Evolutionary conservation across 345 rosid species (phyloP), one percentile per base, ranked within the genome.

Genomic region (Lagerstroemia speciosa): DNA sequence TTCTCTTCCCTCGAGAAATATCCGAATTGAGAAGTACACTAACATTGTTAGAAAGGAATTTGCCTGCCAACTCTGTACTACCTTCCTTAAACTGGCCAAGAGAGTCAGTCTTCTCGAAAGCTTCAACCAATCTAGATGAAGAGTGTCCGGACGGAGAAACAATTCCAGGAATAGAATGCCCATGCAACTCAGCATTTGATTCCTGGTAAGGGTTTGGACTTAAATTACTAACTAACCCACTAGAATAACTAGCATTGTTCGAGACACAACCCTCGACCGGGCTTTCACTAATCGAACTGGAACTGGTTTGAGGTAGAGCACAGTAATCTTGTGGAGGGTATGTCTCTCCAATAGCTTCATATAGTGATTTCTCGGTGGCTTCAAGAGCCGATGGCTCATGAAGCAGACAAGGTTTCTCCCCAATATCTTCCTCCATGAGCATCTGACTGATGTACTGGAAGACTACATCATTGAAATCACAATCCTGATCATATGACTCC

Each of bases 381-480:
- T 83, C 85, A 31, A 87, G 83, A 3, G 89, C 89, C 0, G 87
- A 80, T 27, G 86, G 79, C 77, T 85, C 89, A 30, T 82, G 89
- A 76, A 80, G 79, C 84, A 72, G 75, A 37, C 84, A 78, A 2
- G 75, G 57, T 67, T 83, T 85, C 76, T 83, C 89, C 70, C 77
- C 88, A 73, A 76, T 81, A 71, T 86, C 89, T 74, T 83, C 91
- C 71, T 85, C 89, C 92, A 87, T 78, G 38, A 87, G 85, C 74
- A 87, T 83, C 74, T 80, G 71, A 55, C 16, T 82, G 9, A 87
- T 85, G 62, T 82, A 87, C 78, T 58, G 82, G 6, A 87, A 83
- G 75, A 79, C 86, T 55, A 70, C 86, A 63, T 87, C 87, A 60
- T 81, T 85, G 38, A 82, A 83, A 67, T 85, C 87, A 70, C 62